Percentiles rank a stretch among this genome's conserved stretches.
These are phyloP conservation scores for Starmerella tilneyi DNA, from an alignment of 805 yeast species.

Conservation along the genomic window DNA sequence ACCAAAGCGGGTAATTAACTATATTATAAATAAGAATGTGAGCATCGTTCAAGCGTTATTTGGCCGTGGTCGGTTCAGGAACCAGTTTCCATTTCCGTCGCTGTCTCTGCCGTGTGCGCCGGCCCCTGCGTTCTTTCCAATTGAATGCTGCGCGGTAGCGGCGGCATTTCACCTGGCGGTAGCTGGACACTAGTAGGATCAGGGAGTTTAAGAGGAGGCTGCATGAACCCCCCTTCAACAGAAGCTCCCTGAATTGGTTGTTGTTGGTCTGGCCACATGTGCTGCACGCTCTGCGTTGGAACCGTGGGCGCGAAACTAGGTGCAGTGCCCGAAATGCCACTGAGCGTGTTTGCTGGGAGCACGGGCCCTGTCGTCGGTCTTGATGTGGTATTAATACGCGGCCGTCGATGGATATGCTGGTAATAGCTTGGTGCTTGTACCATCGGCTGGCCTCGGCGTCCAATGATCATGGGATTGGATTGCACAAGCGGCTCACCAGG, in stretches of 20 bases:
- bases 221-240: not conserved
- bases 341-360: no score
- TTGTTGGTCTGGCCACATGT: no score
- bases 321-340: not conserved
- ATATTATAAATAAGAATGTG: no score
- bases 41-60: no score
- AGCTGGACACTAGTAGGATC: constrained; percentile 11
- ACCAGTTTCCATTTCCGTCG: not conserved
- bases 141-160: constrained; percentile 19
- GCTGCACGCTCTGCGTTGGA: no score
- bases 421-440: constrained; percentile 13
- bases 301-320: not conserved
- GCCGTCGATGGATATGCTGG: not conserved
- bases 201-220: not conserved
- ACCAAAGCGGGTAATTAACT: no score
- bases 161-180: constrained; percentile 19
- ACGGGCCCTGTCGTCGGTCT: no score
- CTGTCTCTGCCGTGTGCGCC: not conserved
- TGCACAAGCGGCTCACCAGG: constrained; percentile 13
- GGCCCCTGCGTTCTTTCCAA: not conserved
- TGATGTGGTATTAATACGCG: not conserved
- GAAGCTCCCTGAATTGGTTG: no score
- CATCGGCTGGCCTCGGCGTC: not conserved
- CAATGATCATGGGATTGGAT: constrained; percentile 3
- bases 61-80: no score